phyloP scores from a whole-genome alignment of 306 rosid species.

The Abrus pulchellus region DNA sequence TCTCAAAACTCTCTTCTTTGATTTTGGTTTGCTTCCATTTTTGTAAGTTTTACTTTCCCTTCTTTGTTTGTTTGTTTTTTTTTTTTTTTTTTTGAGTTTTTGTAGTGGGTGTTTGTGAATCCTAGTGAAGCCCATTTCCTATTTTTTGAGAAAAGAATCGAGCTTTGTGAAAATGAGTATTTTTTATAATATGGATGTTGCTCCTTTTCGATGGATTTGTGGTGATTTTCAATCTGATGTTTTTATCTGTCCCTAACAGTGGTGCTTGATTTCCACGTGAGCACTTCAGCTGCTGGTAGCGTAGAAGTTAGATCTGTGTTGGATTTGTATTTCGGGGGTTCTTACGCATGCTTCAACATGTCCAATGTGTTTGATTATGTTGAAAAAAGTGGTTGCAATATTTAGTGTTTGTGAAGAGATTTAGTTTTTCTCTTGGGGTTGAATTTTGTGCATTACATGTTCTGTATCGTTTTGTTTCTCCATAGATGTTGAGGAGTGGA shows the following conservation, averaged over 20 bases:
- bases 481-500: not conserved
- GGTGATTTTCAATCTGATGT: conserved; percentile 5
- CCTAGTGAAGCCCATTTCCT: not conserved
- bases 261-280: conserved; percentile 23
- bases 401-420: conserved; percentile 18
- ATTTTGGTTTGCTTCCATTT: conserved; percentile 20
- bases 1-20: conserved; percentile 26
- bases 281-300: not conserved
- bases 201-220: conserved; percentile 41
- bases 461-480: conserved; percentile 14
- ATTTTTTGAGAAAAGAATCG: not conserved
- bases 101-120: conserved; percentile 2
- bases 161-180: conserved; percentile 34
- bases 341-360: conserved; percentile 41
- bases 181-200: conserved; percentile 40
- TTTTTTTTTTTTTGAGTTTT: not conserved
- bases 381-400: conserved; percentile 18
- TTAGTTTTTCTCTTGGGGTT: not conserved
- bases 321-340: conserved; percentile 4
- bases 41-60: conserved; percentile 46
- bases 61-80: not conserved
- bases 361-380: conserved; percentile 27
- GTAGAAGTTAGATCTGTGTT: conserved; percentile 50
- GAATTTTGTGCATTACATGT: conserved; percentile 11
- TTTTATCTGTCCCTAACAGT: conserved; percentile 26